These are phyloP conservation scores for Blastobotrys niveus DNA, from an alignment of 1,139 yeast genomes.

Conservation along the genomic window DNA sequence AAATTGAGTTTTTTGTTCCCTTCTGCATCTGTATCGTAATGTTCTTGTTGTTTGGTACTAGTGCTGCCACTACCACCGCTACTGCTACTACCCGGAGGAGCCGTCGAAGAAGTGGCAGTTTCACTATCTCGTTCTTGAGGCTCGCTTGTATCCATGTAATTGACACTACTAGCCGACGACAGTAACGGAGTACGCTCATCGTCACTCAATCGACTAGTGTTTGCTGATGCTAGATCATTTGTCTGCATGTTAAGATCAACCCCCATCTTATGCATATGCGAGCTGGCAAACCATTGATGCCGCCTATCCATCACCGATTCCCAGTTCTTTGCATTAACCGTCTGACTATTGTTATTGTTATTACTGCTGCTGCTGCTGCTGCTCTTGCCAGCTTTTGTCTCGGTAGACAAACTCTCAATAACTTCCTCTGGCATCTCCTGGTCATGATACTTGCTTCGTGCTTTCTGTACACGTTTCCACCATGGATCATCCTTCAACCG, in stretches of 20 bases:
- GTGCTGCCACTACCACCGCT: too few relatives aligned
- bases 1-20: conserved; percentile 43
- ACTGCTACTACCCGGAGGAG: too few relatives aligned
- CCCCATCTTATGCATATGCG: conserved; percentile 64
- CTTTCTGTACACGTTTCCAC: conserved; percentile 63
- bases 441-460: conserved; percentile 40
- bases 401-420: not conserved
- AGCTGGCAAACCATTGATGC: conserved; percentile 31
- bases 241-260: conserved; percentile 71
- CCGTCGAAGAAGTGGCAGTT: too few relatives aligned
- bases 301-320: conserved; percentile 13
- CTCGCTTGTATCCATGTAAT: too few relatives aligned
- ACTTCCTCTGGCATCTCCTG: not conserved
- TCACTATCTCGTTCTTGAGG: too few relatives aligned
- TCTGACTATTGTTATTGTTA: too few relatives aligned
- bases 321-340: conserved; percentile 2
- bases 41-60: too few relatives aligned
- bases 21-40: not conserved
- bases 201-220: too few relatives aligned
- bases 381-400: too few relatives aligned
- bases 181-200: too few relatives aligned
- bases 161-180: too few relatives aligned
- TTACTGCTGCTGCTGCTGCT: too few relatives aligned
- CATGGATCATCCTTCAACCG: conserved; percentile 44
- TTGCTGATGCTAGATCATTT: conserved; percentile 38